These are phyloP conservation scores for Austroboletus sp. DNA, from an alignment of 1,284 basidiomycete genomes.

Conservation along the genomic window DNA sequence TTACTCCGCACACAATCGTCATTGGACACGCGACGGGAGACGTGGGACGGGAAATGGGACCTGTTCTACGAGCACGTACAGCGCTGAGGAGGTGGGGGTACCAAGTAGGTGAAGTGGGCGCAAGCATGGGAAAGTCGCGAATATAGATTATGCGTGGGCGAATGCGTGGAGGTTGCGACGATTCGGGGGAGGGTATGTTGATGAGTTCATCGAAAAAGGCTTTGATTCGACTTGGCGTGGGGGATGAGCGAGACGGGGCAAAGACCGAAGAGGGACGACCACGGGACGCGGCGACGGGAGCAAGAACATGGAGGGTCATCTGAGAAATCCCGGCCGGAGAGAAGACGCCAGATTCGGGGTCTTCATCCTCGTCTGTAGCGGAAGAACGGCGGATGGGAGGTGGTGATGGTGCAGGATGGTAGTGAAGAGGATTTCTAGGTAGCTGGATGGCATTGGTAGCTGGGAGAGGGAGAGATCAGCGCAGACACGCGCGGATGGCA, in stretches of 20 bases:
- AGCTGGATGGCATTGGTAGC: slow-evolving; percentile 62
- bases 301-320: slow-evolving; percentile 58
- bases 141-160: slow-evolving; percentile 76
- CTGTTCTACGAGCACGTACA: slow-evolving; percentile 64
- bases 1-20: slow-evolving; percentile 76
- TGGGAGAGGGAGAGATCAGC: slow-evolving; percentile 24
- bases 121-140: slow-evolving; percentile 71
- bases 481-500: slow-evolving; percentile 1
- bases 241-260: slow-evolving; percentile 36
- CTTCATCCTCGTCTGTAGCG: slow-evolving; percentile 48
- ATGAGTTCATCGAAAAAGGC: slow-evolving; percentile 69
- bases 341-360: slow-evolving; percentile 25
- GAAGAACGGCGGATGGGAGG: slow-evolving; percentile 30
- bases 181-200: slow-evolving; percentile 45
- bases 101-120: slow-evolving; percentile 67
- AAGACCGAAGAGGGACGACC: slow-evolving; percentile 41
- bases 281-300: slow-evolving; percentile 39
- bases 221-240: slow-evolving; percentile 50
- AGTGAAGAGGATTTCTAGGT: slow-evolving; percentile 66
- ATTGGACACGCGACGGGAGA: slow-evolving; percentile 62
- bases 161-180: slow-evolving; percentile 20
- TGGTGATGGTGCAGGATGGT: slow-evolving; percentile 37
- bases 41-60: slow-evolving; percentile 48
- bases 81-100: slow-evolving; percentile 72
- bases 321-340: slow-evolving; percentile 35